Evolutionary conservation across 176 grass and related monocot genomes (phyloP).

Genomic region (Hordeum marinum): DNA sequence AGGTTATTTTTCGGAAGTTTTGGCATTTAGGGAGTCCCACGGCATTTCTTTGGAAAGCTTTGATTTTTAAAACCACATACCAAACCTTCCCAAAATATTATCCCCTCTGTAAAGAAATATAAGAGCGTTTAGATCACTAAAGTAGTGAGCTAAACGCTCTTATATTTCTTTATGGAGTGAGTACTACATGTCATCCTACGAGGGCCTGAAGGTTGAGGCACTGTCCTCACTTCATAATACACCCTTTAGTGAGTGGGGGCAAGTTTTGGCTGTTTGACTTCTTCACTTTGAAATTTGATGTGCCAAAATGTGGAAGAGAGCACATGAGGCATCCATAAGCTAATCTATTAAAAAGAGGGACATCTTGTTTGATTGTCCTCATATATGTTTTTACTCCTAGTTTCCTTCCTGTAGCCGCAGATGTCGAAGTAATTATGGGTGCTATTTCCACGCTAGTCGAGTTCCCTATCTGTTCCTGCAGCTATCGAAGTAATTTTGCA

Average conservation of each 20-base stretch:
- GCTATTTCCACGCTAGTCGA: neutral
- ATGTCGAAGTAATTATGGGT: neutral
- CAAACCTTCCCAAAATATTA: neutral
- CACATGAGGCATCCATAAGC: neutral
- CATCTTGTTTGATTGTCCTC: neutral
- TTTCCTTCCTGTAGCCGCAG: neutral
- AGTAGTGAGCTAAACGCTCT: no score
- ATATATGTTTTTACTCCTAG: neutral
- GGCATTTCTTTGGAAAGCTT: neutral
- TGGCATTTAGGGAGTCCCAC: neutral
- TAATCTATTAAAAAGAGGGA: neutral
- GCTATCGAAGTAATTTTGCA: neutral
- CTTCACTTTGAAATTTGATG: neutral
- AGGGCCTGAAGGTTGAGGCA: neutral
- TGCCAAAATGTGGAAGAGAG: neutral
- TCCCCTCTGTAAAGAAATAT: no score
- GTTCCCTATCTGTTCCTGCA: neutral
- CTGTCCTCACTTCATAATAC: neutral
- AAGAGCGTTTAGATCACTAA: no score
- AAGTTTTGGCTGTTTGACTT: neutral
- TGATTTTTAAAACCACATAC: neutral
- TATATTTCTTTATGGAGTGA: no score
- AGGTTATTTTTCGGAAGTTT: neutral
- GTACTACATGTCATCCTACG: neutral
- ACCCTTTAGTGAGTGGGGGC: neutral